Evolutionary conservation across 768 basidiomycete genomes (phyloP).

Genomic region (Lanmaoa rubissima): DNA sequence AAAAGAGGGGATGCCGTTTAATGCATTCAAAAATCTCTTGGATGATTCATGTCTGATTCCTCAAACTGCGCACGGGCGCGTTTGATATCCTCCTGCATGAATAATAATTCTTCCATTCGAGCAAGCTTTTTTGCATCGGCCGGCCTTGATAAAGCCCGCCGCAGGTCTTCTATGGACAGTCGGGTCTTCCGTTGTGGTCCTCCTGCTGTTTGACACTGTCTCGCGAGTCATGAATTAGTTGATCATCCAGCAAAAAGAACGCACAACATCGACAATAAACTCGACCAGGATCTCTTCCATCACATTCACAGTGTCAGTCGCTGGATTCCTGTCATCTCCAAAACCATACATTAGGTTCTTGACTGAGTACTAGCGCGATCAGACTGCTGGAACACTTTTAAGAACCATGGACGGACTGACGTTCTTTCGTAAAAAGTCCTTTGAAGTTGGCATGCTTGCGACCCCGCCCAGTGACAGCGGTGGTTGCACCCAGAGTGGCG

Average conservation of each 20-base stretch:
- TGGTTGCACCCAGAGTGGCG: conserved; percentile 35
- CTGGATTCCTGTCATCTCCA: conserved; percentile 86
- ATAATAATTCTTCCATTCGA: conserved; percentile 86
- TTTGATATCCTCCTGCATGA: conserved; percentile 94
- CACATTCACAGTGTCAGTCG: conserved; percentile 83
- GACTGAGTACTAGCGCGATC: conserved; percentile 43
- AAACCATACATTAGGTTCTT: conserved; percentile 91
- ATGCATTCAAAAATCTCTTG: conserved; percentile 43
- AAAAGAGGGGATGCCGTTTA: background rate
- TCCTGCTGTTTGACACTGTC: conserved; percentile 73
- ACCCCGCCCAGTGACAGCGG: conserved; percentile 45
- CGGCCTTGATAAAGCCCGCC: conserved; percentile 73
- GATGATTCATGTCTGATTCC: conserved; percentile 46
- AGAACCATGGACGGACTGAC: conserved; percentile 42
- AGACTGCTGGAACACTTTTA: conserved; percentile 6
- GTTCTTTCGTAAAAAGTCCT: conserved; percentile 78
- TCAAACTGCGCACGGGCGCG: conserved; percentile 81
- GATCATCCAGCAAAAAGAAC: conserved; percentile 33
- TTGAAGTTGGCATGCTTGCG: conserved; percentile 68
- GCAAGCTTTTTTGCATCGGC: conserved; percentile 93
- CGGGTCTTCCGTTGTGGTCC: conserved; percentile 66
- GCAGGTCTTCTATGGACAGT: conserved; percentile 83
- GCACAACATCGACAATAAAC: conserved; percentile 85
- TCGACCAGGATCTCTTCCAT: conserved; percentile 94
- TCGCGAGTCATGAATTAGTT: conserved; percentile 4